Conservation (phyloP, 148 eudicot species). For the Bassia scoparia region DNA sequence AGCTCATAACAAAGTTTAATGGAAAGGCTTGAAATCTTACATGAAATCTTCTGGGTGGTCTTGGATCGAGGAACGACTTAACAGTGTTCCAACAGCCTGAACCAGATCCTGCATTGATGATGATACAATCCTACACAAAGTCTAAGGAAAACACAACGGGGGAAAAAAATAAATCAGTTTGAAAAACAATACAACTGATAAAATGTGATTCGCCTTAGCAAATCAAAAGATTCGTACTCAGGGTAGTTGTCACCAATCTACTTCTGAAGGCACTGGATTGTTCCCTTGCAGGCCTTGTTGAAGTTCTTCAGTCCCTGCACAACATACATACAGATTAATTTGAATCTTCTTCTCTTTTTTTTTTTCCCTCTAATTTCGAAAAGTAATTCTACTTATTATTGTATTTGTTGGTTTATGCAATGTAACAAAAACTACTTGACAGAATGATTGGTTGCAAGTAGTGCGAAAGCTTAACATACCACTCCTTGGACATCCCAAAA, state of each 20-base stretch:
- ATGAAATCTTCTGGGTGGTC: constrained; percentile 84
- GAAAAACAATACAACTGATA: not conserved
- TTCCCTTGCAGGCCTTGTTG: constrained; percentile 82
- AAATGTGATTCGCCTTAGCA: not conserved
- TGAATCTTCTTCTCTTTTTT: not conserved
- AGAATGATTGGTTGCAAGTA: not conserved
- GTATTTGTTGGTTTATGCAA: not conserved
- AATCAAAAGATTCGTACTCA: constrained; percentile 41
- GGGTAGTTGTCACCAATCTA: constrained; percentile 85
- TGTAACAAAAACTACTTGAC: not conserved
- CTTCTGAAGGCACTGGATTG: constrained; percentile 72
- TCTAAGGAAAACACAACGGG: constrained; percentile 35
- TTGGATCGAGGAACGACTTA: constrained; percentile 82
- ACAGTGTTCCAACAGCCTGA: constrained; percentile 90
- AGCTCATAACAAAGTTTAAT: no score
- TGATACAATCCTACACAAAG: constrained; percentile 80
- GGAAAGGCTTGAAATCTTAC: constrained; percentile 35
- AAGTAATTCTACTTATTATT: not conserved
- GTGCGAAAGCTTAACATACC: constrained; percentile 36
- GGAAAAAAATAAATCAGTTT: not conserved
- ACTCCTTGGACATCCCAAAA: constrained; percentile 96
- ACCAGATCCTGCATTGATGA: constrained; percentile 95
- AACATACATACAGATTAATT: not conserved
- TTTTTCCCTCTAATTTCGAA: not conserved
- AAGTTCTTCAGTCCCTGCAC: constrained; percentile 74